Evolutionary conservation across 345 rosid genomes (phyloP), one percentile per base, ranked within the genome.

Genomic region (Linum lewisii): DNA sequence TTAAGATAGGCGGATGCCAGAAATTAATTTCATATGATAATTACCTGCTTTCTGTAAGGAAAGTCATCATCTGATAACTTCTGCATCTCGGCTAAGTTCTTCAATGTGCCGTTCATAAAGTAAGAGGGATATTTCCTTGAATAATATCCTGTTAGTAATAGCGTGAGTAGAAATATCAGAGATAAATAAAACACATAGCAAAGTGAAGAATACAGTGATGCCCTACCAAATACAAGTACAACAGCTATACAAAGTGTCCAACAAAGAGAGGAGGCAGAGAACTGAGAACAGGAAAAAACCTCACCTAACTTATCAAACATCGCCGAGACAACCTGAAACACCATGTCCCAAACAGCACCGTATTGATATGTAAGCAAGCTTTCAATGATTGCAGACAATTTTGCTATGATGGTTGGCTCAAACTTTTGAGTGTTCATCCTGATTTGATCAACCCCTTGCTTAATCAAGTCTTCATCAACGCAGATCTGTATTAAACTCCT

Each of bases 271-370:
- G 51, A 51, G 89, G 89, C 85, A 93, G 85, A 54, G 53, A 5
- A 15, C n/a, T 58, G 59, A 37, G 64, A 37, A 36, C 26, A 42
- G 16, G 24, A 37, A 59, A 53, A 7, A 54, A 36, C 25, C 66
- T 9, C 79, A 87, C 99, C 99, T 77, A 89, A 74, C 81, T 82
- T 86, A 75, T 76, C 78, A 61, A 93, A 89, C 83, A 84, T 78
- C 0, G 81, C 73, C 1, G 97, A 79, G 61, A 93, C 80, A 68
- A 89, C 75, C 79, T 87, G 88, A 74, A 89, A 84, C 21, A 80
- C 79, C 86, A 85, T 65, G 69, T 93, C 88, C 95, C 97, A 89
- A 63, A 82, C 84, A 22, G 78, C 83, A 77, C 79, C 67, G 64
- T 77, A 87, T 44, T 71, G 86, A 78, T 93, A 93, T 68, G 89